Percentiles rank a stretch among this genome's conserved stretches.
Evolutionary conservation across 345 rosid species (phyloP).

Genomic region (Chamaenerion angustifolium): DNA sequence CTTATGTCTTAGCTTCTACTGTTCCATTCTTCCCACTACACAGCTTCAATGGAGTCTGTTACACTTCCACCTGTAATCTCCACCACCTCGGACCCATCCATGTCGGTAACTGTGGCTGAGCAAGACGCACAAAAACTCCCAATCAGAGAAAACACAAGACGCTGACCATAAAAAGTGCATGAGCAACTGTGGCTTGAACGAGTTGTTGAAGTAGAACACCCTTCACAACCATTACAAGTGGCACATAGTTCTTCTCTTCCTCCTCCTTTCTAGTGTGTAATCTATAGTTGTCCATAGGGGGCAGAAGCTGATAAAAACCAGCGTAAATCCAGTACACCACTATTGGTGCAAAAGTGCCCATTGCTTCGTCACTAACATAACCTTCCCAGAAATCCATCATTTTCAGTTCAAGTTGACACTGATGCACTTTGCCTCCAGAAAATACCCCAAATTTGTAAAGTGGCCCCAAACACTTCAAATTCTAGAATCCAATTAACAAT

Average conservation of each 20-base stretch:
- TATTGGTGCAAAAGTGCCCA: constrained; percentile 67
- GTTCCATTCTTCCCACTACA: no score
- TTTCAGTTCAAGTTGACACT: background rate
- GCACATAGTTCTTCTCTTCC: constrained; percentile 45
- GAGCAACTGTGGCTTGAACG: constrained; percentile 49
- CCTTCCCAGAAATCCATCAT: constrained; percentile 68
- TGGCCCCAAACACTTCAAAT: no score
- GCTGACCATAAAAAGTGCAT: constrained; percentile 47
- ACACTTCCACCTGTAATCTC: no score
- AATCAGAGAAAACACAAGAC: background rate
- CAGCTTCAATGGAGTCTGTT: no score
- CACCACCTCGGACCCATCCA: no score
- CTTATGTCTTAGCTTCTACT: no score
- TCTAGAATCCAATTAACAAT: no score
- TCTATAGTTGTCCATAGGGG: constrained; percentile 37
- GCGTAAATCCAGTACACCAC: constrained; percentile 60
- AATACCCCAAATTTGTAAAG: no score
- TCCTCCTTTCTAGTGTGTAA: constrained; percentile 53
- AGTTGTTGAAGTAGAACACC: constrained; percentile 70
- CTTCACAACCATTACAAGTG: constrained; percentile 30
- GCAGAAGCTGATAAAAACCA: constrained; percentile 53
- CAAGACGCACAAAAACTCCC: background rate
- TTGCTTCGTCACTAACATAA: constrained; percentile 50
- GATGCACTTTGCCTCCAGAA: no score
- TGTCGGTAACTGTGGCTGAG: no score